Evolutionary conservation across 1,139 yeast species (phyloP), one percentile per base, ranked within the genome.

Genomic region (Pichia sp.): DNA sequence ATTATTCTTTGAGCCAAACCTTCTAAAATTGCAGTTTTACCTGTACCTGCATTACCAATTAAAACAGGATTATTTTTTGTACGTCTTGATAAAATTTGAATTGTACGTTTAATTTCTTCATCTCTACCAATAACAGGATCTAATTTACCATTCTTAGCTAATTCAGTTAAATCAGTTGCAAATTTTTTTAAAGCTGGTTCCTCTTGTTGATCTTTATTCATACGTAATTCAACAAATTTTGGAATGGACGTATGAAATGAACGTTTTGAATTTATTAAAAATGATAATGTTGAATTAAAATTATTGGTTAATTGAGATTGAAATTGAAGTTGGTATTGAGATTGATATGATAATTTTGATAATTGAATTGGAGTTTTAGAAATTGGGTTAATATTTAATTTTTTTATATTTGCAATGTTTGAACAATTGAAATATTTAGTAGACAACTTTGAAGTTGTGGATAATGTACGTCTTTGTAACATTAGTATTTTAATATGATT

Each of bases 101-200:
- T 82, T 0, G 97, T 90, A 46, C 98, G 71, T 48, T 92, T 75
- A 48, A 92, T 92, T 60, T 92, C 98, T 54, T 89, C 96, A 58
- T 92, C 97, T 52, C 98, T 73, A 3, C 98, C 98, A 58, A 92
- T 92, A 28, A 92, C 97, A 0, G 98, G 97, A 60, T 92, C 98
- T 35, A 92, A 70, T 59, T 89, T 89, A 38, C 98, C 97, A 51
- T 85, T 87, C 53, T 75, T 73, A 2, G 98, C 98, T 53, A 90
- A 64, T 50, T 82, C 80, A 1, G 97, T 92, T 53, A 92, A 68
- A 62, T 92, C 92, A 0, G 86, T 76, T n/a, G 97, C 97, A 59
- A 68, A 87, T 58, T 83, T 82, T 56, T 89, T 90, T 51, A 92
- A 67, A 0, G 97, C 95, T 0, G 95, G 85, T 49, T 82, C 71